Evolutionary conservation across 441 rosid species (phyloP).

Genomic region (Omphalea diandra): DNA sequence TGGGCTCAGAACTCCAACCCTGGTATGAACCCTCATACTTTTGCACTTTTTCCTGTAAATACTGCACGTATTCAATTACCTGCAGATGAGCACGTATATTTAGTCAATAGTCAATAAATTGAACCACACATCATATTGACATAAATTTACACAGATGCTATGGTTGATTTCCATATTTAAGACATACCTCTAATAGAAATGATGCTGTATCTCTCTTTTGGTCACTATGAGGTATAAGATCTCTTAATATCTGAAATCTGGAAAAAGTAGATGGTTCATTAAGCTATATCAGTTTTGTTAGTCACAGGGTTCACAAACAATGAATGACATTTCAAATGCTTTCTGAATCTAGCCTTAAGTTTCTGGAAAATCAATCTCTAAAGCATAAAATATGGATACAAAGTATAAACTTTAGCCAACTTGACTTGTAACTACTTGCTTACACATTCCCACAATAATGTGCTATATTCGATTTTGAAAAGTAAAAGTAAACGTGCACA

Average conservation of each 20-base stretch:
- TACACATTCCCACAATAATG: not conserved
- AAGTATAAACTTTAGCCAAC: not conserved
- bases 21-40: constrained; percentile 66
- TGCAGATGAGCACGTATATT: constrained; percentile 29
- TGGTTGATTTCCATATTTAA: not conserved
- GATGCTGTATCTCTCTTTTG: constrained; percentile 97
- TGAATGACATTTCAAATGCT: not conserved
- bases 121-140: constrained; percentile 10
- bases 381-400: not conserved
- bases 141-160: not conserved
- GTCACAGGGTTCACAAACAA: not conserved
- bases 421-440: not conserved
- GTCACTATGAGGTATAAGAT: constrained; percentile 80
- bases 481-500: not conserved
- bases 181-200: constrained; percentile 80
- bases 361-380: not conserved
- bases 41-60: constrained; percentile 77
- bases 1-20: constrained; percentile 72
- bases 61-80: constrained; percentile 92
- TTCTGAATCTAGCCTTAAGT: constrained; percentile 3
- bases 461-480: not conserved
- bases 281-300: not conserved
- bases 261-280: constrained; percentile 18
- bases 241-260: constrained; percentile 95
- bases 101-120: constrained; percentile 25